phyloP scores from a whole-genome alignment of 208 protist genomes.

The Leptomonas pyrrhocoris region DNA sequence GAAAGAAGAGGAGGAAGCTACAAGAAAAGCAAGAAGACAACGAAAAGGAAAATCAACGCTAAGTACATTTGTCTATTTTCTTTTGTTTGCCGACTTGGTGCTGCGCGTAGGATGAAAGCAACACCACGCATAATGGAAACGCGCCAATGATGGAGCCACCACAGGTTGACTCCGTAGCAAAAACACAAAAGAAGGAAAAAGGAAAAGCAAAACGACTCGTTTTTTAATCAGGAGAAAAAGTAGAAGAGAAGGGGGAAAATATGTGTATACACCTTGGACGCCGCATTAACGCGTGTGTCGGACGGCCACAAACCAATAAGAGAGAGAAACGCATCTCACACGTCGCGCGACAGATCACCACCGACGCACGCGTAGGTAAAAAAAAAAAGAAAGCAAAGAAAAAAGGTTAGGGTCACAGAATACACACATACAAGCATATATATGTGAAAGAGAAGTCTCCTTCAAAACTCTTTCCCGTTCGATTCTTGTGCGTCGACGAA shows the following conservation, averaged over 20 bases:
- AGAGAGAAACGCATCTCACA: slow-evolving; percentile 8
- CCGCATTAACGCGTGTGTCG: too few species aligned
- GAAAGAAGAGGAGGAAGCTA: slow-evolving; percentile 17
- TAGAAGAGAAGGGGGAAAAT: not conserved
- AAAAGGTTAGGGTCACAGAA: too few species aligned
- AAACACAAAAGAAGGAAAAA: too few species aligned
- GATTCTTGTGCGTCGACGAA: too few species aligned
- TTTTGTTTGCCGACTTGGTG: not conserved
- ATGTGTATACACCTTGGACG: not conserved
- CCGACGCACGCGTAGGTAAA: not conserved
- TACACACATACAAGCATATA: not conserved
- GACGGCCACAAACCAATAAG: not conserved
- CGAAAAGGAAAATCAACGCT: slow-evolving; percentile 15
- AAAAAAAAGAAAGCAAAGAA: not conserved
- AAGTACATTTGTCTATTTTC: too few species aligned
- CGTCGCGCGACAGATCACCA: not conserved
- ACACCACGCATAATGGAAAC: too few species aligned
- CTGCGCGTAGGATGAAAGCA: too few species aligned
- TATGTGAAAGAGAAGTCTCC: not conserved
- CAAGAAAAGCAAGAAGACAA: slow-evolving; percentile 15
- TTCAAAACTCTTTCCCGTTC: too few species aligned
- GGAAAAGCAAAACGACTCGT: too few species aligned
- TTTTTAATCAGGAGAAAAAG: too few species aligned
- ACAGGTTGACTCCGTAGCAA: too few species aligned
- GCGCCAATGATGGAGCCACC: too few species aligned